A percentile compares a stretch with the other conserved stretches of the same genome.
Evolutionary conservation across 805 yeast species (phyloP).

Genomic region (Candida verbasci): DNA sequence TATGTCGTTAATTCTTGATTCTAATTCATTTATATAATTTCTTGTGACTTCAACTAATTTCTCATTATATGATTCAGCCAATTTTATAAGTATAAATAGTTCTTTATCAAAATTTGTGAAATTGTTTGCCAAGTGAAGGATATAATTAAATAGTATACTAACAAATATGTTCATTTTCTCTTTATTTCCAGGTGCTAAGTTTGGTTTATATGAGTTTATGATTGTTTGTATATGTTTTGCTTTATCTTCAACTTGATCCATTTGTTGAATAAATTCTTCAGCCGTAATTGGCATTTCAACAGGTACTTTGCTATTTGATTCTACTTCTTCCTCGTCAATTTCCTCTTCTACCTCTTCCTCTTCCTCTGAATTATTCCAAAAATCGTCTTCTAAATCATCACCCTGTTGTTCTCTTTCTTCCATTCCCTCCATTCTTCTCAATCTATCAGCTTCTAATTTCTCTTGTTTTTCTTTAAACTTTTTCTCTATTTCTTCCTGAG

Average conservation of each 20-base stretch:
- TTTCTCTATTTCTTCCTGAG: conserved; percentile 61
- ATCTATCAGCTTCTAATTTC: conserved; percentile 62
- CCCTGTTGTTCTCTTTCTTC: conserved; percentile 53
- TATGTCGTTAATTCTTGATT: conserved; percentile 38
- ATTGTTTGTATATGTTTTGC: conserved; percentile 51
- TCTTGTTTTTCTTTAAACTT: conserved; percentile 61
- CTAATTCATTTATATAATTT: conserved; percentile 50
- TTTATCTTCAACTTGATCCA: conserved; percentile 27
- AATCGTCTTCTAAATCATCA: conserved; percentile 64
- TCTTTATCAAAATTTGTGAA: conserved; percentile 40
- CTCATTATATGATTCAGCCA: conserved; percentile 64
- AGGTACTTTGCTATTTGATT: conserved; percentile 5
- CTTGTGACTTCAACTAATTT: conserved; percentile 61
- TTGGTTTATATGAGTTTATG: conserved; percentile 64
- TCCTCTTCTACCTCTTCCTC: conserved; percentile 43
- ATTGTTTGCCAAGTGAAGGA: conserved; percentile 35
- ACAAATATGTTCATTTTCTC: conserved; percentile 63
- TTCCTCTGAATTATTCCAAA: conserved; percentile 58
- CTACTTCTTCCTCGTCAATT: conserved; percentile 16
- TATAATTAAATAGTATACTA: conserved; percentile 58
- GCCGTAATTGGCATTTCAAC: conserved; percentile 28
- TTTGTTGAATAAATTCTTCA: conserved; percentile 25
- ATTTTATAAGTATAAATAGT: conserved; percentile 44
- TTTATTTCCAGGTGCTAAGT: conserved; percentile 77
- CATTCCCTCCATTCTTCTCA: conserved; percentile 71